Evolutionary conservation across 148 eudicot species (phyloP).

Genomic region (Amaranthus palmeri): DNA sequence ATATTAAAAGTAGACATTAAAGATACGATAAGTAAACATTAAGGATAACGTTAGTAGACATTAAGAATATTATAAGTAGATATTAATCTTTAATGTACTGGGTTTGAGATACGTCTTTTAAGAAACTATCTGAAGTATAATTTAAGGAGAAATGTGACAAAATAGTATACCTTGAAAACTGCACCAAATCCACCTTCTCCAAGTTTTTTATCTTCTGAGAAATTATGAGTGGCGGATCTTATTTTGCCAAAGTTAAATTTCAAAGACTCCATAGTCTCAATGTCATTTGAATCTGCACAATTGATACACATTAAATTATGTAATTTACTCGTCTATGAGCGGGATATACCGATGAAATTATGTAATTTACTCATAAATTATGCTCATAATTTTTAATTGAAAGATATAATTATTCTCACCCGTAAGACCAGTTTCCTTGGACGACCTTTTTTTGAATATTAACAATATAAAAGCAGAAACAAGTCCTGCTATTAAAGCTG

Average conservation of each 20-base stretch:
- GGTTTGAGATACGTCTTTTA: no score
- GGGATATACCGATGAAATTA: no score
- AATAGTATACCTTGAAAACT: slow-evolving; percentile 28
- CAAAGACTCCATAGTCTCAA: slow-evolving; percentile 23
- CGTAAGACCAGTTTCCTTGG: not conserved
- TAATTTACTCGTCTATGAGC: no score
- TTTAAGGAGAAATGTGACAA: not conserved
- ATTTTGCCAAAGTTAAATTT: slow-evolving; percentile 25
- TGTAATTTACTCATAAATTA: no score
- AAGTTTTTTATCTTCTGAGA: slow-evolving; percentile 28
- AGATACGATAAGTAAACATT: no score
- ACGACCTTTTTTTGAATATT: slow-evolving; percentile 7
- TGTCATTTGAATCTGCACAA: slow-evolving; percentile 25
- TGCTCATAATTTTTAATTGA: not conserved
- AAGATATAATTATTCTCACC: slow-evolving; percentile 11
- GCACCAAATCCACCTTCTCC: slow-evolving; percentile 38
- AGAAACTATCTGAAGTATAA: no score
- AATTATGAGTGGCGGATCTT: slow-evolving; percentile 24
- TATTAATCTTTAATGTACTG: no score
- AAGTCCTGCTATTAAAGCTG: slow-evolving; percentile 8
- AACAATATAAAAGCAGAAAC: slow-evolving; percentile 2
- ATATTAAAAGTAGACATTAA: no score
- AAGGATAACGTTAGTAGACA: no score
- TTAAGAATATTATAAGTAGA: no score
- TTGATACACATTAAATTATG: not conserved